A percentile compares a stretch with the other conserved stretches of the same genome.
Evolutionary conservation across 2,329 filamentous ascomycete genomes (phyloP).

Genomic region (Cercospora janseana): DNA sequence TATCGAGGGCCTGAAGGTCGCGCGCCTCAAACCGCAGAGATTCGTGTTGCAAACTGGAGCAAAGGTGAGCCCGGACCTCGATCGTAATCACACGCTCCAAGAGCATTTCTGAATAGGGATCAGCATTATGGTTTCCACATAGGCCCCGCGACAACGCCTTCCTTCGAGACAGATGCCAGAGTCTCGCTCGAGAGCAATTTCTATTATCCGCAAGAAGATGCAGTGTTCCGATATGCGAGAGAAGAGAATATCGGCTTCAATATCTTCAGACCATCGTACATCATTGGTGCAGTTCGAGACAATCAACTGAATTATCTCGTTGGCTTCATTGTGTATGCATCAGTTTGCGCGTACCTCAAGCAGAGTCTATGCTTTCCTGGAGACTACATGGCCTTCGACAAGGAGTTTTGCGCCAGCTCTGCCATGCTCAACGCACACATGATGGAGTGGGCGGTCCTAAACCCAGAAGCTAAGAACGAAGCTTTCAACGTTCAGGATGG

Average conservation of each 20-base stretch:
- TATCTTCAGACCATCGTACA: constrained; percentile 47
- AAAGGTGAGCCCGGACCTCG: constrained; percentile 33
- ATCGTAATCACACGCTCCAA: neutral
- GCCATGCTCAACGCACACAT: constrained; percentile 50
- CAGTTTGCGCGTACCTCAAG: constrained; percentile 44
- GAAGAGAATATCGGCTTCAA: constrained; percentile 40
- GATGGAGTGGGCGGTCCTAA: constrained; percentile 49
- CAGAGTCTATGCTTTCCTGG: constrained; percentile 45
- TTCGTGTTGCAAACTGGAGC: constrained; percentile 51
- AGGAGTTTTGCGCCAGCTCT: constrained; percentile 41
- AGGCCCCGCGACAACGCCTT: constrained; percentile 44
- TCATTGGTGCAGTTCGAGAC: constrained; percentile 50
- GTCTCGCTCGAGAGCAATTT: constrained; percentile 51
- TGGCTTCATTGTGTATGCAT: constrained; percentile 49
- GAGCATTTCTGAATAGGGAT: neutral
- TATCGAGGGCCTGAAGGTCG: constrained; percentile 17
- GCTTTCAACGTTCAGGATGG: constrained; percentile 52
- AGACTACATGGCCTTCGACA: constrained; percentile 47
- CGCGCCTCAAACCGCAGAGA: constrained; percentile 40
- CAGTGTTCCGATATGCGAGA: constrained; percentile 44
- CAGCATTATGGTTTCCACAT: constrained; percentile 49
- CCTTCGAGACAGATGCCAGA: constrained; percentile 47
- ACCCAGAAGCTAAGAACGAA: constrained; percentile 40
- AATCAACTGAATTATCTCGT: constrained; percentile 50
- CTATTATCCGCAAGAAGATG: constrained; percentile 55